phyloP scores from a whole-genome alignment of 768 basidiomycete genomes.

The Pisolithus tinctorius region DNA sequence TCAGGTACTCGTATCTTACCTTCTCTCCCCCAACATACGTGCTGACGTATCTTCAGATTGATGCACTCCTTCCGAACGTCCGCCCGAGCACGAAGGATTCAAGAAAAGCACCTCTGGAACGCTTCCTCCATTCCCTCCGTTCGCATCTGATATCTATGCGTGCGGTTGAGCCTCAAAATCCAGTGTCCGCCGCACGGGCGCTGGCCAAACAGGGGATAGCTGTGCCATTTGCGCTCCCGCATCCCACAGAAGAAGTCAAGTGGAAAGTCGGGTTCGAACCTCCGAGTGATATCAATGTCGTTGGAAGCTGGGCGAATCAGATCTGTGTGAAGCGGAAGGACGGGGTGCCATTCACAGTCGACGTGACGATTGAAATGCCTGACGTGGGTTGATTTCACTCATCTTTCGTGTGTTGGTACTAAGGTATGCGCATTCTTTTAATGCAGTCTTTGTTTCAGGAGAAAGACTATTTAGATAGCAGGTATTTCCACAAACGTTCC shows the following conservation, averaged over 20 bases:
- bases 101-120: conserved; percentile 52
- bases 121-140: conserved; percentile 64
- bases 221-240: conserved; percentile 64
- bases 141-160: conserved; percentile 55
- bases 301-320: conserved; percentile 84
- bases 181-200: conserved; percentile 54
- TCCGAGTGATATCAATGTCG: conserved; percentile 69
- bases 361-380: conserved; percentile 86
- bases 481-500: conserved; percentile 89
- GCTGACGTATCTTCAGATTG: conserved; percentile 46
- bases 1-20: conserved; percentile 41
- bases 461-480: conserved; percentile 85
- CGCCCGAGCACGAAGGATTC: conserved; percentile 49
- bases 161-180: conserved; percentile 51
- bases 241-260: conserved; percentile 71
- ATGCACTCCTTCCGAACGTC: conserved; percentile 71
- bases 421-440: neutral
- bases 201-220: conserved; percentile 49
- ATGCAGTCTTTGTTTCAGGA: conserved; percentile 78
- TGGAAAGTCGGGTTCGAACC: conserved; percentile 83
- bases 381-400: conserved; percentile 39
- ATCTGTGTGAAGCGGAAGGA: conserved; percentile 69
- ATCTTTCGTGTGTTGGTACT: neutral
- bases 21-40: neutral
- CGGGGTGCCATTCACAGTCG: conserved; percentile 58